These are phyloP conservation scores for Phytopythium cucurbitacearum DNA, from an alignment of 352 stramenopile species.

Conservation along the genomic window DNA sequence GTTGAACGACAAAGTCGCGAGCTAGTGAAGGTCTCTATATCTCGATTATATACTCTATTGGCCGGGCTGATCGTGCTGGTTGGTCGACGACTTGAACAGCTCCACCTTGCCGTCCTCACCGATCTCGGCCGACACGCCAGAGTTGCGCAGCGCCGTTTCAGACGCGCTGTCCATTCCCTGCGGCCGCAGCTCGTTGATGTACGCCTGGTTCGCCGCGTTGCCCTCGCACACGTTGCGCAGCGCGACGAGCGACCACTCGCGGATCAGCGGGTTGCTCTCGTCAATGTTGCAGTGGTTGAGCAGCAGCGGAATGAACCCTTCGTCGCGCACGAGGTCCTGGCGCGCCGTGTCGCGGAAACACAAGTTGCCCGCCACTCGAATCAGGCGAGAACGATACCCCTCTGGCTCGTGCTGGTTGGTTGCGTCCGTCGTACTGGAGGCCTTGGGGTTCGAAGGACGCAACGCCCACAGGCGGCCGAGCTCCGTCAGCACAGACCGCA, in stretches of 20 bases:
- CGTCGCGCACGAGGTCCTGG: slow-evolving; percentile 78
- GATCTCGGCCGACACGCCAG: slow-evolving; percentile 28
- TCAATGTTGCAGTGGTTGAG: slow-evolving; percentile 91
- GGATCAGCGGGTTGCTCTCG: slow-evolving; percentile 80
- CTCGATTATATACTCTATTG: no score
- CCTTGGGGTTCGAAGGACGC: slow-evolving; percentile 18
- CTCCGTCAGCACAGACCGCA: slow-evolving; percentile 49
- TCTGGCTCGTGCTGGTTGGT: slow-evolving; percentile 30
- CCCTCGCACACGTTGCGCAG: slow-evolving; percentile 87
- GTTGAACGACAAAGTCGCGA: no score
- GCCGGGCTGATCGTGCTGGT: background rate
- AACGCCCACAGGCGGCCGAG: slow-evolving; percentile 55
- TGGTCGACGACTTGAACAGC: slow-evolving; percentile 8
- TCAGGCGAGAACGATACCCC: slow-evolving; percentile 71
- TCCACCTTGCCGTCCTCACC: slow-evolving; percentile 25
- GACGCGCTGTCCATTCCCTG: slow-evolving; percentile 38
- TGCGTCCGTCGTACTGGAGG: slow-evolving; percentile 2
- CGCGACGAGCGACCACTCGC: slow-evolving; percentile 87
- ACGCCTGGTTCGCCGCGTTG: slow-evolving; percentile 68
- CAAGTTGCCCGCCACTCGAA: slow-evolving; percentile 82
- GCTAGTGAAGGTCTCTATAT: no score
- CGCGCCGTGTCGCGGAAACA: slow-evolving; percentile 58
- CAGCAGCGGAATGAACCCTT: slow-evolving; percentile 72
- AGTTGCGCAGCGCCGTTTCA: slow-evolving; percentile 19
- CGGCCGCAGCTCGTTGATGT: slow-evolving; percentile 58